Conservation (phyloP, 164 flowering plant species). For the Stephania japonica region DNA sequence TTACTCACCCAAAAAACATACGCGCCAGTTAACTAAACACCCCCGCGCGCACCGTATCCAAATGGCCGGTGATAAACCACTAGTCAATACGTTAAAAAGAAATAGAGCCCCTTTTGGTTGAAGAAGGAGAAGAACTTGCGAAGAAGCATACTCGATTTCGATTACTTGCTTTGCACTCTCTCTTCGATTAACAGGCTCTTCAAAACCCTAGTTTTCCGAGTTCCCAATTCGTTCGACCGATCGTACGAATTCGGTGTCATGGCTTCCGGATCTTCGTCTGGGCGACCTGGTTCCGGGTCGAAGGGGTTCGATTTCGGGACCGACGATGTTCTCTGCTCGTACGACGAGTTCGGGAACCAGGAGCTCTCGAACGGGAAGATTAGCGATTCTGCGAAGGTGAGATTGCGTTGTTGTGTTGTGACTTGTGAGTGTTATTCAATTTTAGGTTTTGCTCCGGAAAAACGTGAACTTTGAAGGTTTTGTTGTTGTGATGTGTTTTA, state of each 20-base stretch:
- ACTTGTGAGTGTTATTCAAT: too few species aligned
- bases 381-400: slow-evolving; percentile 40
- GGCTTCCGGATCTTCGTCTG: slow-evolving; percentile 75
- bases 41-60: background rate
- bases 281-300: slow-evolving; percentile 48
- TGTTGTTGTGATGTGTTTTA: too few species aligned
- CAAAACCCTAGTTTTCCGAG: background rate
- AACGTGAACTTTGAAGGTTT: too few species aligned
- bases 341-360: slow-evolving; percentile 54
- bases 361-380: slow-evolving; percentile 42
- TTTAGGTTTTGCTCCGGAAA: slow-evolving; percentile 17
- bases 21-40: background rate
- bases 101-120: background rate
- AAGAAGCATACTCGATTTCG: background rate
- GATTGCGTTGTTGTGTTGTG: too few species aligned
- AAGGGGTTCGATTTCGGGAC: slow-evolving; percentile 74
- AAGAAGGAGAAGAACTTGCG: background rate
- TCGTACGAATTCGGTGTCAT: slow-evolving; percentile 17
- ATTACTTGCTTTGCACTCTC: too few species aligned
- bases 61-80: background rate
- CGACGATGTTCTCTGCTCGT: slow-evolving; percentile 71
- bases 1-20: background rate
- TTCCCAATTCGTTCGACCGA: background rate
- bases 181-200: too few species aligned
- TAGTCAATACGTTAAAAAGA: background rate